These are phyloP conservation scores for Laguncularia racemosa DNA, from an alignment of 345 rosid species.

Conservation along the genomic window DNA sequence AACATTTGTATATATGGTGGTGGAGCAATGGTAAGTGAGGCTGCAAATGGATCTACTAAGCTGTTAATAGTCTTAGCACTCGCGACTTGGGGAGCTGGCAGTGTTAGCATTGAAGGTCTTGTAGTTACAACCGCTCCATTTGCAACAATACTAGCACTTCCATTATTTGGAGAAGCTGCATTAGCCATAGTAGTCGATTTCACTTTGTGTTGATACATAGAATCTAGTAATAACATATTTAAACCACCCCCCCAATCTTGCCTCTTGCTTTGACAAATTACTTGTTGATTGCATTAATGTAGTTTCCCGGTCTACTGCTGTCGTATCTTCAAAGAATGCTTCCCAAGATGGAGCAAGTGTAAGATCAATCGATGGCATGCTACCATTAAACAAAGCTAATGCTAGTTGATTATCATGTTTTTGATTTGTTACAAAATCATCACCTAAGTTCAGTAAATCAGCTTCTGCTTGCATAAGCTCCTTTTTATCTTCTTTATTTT, in stretches of 20 bases:
- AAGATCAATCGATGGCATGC: constrained; percentile 10
- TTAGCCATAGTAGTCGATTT: constrained; percentile 18
- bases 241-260: constrained; percentile 40
- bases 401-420: constrained; percentile 45
- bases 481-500: constrained; percentile 7
- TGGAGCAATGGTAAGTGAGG: constrained; percentile 33
- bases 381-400: constrained; percentile 59
- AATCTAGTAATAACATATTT: constrained; percentile 37
- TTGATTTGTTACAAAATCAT: constrained; percentile 19
- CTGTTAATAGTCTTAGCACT: not conserved
- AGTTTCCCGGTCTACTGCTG: constrained; percentile 70
- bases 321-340: constrained; percentile 51
- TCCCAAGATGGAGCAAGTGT: constrained; percentile 39
- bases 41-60: constrained; percentile 42
- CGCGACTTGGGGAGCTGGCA: constrained; percentile 36
- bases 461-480: constrained; percentile 25
- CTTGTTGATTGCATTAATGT: constrained; percentile 64
- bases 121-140: constrained; percentile 34
- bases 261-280: constrained; percentile 26
- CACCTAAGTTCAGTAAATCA: constrained; percentile 54
- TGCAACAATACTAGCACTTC: constrained; percentile 65
- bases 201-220: constrained; percentile 52
- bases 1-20: constrained; percentile 56
- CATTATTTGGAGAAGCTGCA: constrained; percentile 24
- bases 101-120: constrained; percentile 34